Evolutionary conservation across 441 rosid genomes (phyloP).

Genomic region (Aleurites moluccanus): DNA sequence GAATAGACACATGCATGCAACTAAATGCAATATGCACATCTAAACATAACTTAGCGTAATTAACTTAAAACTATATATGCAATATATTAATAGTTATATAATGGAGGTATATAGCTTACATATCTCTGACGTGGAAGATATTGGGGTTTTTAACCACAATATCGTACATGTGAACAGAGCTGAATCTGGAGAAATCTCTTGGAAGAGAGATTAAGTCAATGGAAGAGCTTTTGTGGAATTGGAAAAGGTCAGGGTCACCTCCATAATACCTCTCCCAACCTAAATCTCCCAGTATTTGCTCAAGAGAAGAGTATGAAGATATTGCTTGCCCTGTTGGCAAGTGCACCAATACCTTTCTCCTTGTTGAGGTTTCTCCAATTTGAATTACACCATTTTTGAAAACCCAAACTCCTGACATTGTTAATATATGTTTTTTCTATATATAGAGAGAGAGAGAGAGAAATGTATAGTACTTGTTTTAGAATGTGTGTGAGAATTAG

Average conservation of each 20-base stretch:
- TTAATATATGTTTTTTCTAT: neutral
- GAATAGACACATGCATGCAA: no score
- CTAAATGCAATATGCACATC: no score
- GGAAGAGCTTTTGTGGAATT: conserved; percentile 81
- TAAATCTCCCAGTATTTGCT: conserved; percentile 55
- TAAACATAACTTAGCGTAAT: no score
- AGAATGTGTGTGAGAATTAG: no score
- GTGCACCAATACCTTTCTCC: conserved; percentile 69
- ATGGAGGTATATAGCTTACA: conserved; percentile 12
- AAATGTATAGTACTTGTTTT: no score
- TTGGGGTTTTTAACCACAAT: conserved; percentile 86
- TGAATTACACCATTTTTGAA: conserved; percentile 71
- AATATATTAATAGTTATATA: no score
- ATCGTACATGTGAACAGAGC: conserved; percentile 83
- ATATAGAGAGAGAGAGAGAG: no score
- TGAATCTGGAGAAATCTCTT: conserved; percentile 77
- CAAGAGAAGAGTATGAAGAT: conserved; percentile 62
- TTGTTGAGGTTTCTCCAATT: conserved; percentile 53
- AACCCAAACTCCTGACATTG: conserved; percentile 85
- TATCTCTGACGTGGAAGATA: conserved; percentile 74
- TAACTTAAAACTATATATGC: no score
- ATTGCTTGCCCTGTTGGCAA: conserved; percentile 65
- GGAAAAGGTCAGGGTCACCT: conserved; percentile 61
- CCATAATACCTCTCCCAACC: conserved; percentile 94
- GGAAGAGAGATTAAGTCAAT: conserved; percentile 93